phyloP scores from a whole-genome alignment of 2,329 filamentous ascomycete genomes.

The Coniochaeta ligniaria region DNA sequence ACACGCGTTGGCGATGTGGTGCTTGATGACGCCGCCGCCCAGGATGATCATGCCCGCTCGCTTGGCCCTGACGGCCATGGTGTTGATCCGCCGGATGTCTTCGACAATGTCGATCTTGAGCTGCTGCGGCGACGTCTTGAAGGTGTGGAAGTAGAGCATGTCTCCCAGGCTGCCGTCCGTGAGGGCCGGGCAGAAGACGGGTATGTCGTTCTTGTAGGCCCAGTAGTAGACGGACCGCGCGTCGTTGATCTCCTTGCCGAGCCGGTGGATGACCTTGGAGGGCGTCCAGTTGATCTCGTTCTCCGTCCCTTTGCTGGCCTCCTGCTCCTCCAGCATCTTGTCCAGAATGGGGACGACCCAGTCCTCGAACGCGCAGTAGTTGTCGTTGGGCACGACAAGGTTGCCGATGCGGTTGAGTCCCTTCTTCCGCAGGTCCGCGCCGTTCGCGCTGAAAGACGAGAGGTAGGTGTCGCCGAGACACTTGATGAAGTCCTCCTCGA shows the following conservation, averaged over 20 bases:
- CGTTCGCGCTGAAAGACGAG: constrained; percentile 72
- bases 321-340: constrained; percentile 87
- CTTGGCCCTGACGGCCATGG: constrained; percentile 79
- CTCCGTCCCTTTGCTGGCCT: constrained; percentile 63
- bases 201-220: constrained; percentile 95
- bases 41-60: constrained; percentile 91
- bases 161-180: constrained; percentile 94
- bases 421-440: constrained; percentile 70
- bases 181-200: constrained; percentile 91
- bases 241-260: constrained; percentile 92
- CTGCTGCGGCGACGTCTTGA: constrained; percentile 75
- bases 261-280: constrained; percentile 79
- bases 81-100: constrained; percentile 90
- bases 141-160: constrained; percentile 98
- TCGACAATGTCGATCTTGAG: constrained; percentile 87
- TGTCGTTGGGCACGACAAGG: constrained; percentile 89
- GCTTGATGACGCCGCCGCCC: constrained; percentile 92
- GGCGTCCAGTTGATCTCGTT: constrained; percentile 85
- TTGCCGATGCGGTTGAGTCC: constrained; percentile 96
- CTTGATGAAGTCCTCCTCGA: constrained; percentile 98
- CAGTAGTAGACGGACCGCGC: constrained; percentile 92
- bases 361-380: constrained; percentile 97
- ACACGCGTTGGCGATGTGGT: constrained; percentile 96
- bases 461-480: constrained; percentile 93
- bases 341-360: constrained; percentile 97